Conservation (phyloP, 1,284 basidiomycete genomes). For the Cutaneotrichosporon arboriforme region DNA sequence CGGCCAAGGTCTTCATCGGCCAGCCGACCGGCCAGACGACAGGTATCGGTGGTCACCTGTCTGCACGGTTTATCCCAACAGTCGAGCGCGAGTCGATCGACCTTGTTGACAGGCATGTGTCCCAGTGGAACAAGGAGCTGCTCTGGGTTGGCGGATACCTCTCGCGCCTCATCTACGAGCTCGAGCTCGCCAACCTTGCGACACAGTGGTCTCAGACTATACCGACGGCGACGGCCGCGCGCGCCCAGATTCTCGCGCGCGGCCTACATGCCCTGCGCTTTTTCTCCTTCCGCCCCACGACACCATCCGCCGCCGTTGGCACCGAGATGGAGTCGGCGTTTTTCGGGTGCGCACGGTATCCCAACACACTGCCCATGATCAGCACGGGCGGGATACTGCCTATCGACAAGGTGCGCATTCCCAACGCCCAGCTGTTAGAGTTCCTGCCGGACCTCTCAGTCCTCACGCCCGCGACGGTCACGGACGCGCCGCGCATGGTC, state of each 20-base stretch:
- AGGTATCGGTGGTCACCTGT: conserved; percentile 84
- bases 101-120: conserved; percentile 58
- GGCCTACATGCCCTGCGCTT: conserved; percentile 81
- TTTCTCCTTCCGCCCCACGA: conserved; percentile 80
- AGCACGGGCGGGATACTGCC: conserved; percentile 72
- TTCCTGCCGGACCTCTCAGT: conserved; percentile 80
- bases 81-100: conserved; percentile 95
- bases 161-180: conserved; percentile 76
- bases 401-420: conserved; percentile 68
- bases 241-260: conserved; percentile 58
- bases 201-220: conserved; percentile 43
- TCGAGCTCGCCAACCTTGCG: conserved; percentile 59
- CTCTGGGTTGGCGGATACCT: conserved; percentile 73
- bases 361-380: conserved; percentile 62
- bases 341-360: conserved; percentile 58
- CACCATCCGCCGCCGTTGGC: conserved; percentile 80
- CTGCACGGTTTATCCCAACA: conserved; percentile 90
- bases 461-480: conserved; percentile 62
- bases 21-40: conserved; percentile 74
- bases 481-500: conserved; percentile 62
- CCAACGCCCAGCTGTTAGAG: conserved; percentile 64
- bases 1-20: conserved; percentile 39
- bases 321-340: conserved; percentile 72
- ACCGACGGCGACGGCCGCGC: conserved; percentile 50
- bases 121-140: conserved; percentile 69